phyloP scores from a whole-genome alignment of 495 filamentous ascomycete genomes.

The Xylaria intraflava region DNA sequence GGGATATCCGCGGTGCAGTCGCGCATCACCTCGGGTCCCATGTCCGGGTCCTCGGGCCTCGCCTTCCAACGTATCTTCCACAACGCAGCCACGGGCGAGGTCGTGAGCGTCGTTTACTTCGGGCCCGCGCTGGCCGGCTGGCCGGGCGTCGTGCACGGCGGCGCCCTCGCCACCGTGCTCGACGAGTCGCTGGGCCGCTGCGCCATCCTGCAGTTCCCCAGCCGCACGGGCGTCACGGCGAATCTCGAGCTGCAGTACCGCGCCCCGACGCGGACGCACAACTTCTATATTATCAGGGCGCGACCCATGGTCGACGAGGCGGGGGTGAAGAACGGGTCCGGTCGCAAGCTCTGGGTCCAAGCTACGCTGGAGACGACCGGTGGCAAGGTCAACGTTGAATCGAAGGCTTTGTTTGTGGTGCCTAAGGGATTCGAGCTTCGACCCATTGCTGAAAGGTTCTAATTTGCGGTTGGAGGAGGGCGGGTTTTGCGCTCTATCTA shows the following conservation, averaged over 20 bases:
- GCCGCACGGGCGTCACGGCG: slow-evolving; percentile 52
- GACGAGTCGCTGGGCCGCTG: slow-evolving; percentile 58
- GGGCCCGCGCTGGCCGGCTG: slow-evolving; percentile 59
- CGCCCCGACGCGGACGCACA: slow-evolving; percentile 47
- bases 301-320: slow-evolving; percentile 34
- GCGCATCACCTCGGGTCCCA: slow-evolving; percentile 39
- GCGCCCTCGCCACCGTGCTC: slow-evolving; percentile 61
- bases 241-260: slow-evolving; percentile 60
- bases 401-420: slow-evolving; percentile 59
- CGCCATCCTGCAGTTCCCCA: slow-evolving; percentile 40
- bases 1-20: slow-evolving; percentile 7
- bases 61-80: slow-evolving; percentile 46
- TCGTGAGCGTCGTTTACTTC: slow-evolving; percentile 53
- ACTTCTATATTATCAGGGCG: slow-evolving; percentile 61
- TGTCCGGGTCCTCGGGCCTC: slow-evolving; percentile 38
- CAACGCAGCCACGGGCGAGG: slow-evolving; percentile 34
- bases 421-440: slow-evolving; percentile 45
- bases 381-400: slow-evolving; percentile 50
- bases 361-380: slow-evolving; percentile 47
- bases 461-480: background rate
- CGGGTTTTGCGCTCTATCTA: background rate
- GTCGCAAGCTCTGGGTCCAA: slow-evolving; percentile 57
- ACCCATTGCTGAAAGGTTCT: slow-evolving; percentile 41
- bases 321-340: slow-evolving; percentile 37
- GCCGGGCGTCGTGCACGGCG: slow-evolving; percentile 74